Conservation (phyloP, 257 asterid genomes). For the Cruciata laevipes region DNA sequence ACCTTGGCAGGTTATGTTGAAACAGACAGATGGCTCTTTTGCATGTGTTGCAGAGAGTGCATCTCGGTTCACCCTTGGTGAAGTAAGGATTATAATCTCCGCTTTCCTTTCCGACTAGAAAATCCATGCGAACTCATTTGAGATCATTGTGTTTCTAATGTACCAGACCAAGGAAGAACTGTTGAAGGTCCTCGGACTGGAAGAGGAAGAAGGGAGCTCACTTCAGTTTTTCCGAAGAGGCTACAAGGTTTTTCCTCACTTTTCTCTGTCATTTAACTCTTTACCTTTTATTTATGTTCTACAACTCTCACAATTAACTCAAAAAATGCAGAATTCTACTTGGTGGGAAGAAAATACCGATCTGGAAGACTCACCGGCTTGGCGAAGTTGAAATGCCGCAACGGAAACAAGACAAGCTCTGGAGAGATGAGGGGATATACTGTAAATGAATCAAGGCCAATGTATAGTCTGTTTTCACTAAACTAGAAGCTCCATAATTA, state of each 20-base stretch:
- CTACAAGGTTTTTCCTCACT: conserved; percentile 53
- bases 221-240: conserved; percentile 93
- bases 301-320: conserved; percentile 5
- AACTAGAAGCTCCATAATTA: neutral
- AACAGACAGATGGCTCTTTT: conserved; percentile 82
- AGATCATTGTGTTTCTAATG: conserved; percentile 11
- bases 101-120: conserved; percentile 1
- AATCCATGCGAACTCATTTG: neutral
- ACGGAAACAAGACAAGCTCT: neutral
- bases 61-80: conserved; percentile 74
- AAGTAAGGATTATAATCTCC: conserved; percentile 41
- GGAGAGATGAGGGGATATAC: neutral
- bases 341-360: conserved; percentile 96
- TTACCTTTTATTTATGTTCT: conserved; percentile 7
- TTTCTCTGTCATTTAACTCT: neutral
- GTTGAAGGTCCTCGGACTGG: conserved; percentile 79
- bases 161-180: conserved; percentile 91
- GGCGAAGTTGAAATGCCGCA: conserved; percentile 66
- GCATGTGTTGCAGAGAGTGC: conserved; percentile 91
- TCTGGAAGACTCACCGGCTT: conserved; percentile 63
- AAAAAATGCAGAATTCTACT: conserved; percentile 52
- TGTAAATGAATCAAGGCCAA: conserved; percentile 1
- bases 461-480: neutral
- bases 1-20: conserved; percentile 99
- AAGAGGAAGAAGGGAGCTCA: conserved; percentile 95